Base-by-base conservation (phyloP, 2,329 filamentous ascomycete species). In the Colletotrichum paranaense region DNA sequence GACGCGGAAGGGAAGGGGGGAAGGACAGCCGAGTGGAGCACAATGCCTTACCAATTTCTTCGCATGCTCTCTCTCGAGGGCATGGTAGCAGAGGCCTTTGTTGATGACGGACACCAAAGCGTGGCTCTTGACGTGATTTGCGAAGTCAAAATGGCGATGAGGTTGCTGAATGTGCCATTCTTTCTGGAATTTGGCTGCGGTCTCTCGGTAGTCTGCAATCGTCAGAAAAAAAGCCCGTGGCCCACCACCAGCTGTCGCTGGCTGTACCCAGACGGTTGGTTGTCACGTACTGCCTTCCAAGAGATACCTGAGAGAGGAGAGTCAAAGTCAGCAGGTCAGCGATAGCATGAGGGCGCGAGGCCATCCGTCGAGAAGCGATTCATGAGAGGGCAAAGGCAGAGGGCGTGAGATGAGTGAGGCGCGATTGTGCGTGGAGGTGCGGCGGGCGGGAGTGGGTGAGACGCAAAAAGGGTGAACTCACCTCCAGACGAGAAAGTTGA, bases 401-500 rank as follows among this genome's bases (percentile, higher is more conserved):
- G 58, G 49, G 57, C 30, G 52, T 53, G 64, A 72, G 56, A 32
- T 63, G 62, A 72, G 68, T 57, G 57, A 57, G 71, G 62, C 57
- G 68, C 68, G 59, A 67, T 46, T 65, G 67, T 71, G 60, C 42
- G 52, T 30, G 52, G 35, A 58, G 65, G 49, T 63, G 52, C 42
- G 60, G 65, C 46, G 72, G 60, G 65, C 46, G 72, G 59, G 55
- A 42, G 60, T 68, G 73, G 71, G 71, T 75, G 73, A 75, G 73
- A 75, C 71, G 73, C 71, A 73, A 75, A 74, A 75, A 75, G 74
- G 76, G 75, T 78, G 76, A 79, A 88, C 90, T 83, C 87, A 92
- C 91, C 90, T 91, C 91, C 91, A 92, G 81, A 92, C 87, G 82
- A 92, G 87, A 87, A 90, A 92, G 86, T 92, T 92, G 87, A 92